Evolutionary conservation across 2,329 filamentous ascomycete genomes (phyloP).

Genomic region (Dendryphion nanum): DNA sequence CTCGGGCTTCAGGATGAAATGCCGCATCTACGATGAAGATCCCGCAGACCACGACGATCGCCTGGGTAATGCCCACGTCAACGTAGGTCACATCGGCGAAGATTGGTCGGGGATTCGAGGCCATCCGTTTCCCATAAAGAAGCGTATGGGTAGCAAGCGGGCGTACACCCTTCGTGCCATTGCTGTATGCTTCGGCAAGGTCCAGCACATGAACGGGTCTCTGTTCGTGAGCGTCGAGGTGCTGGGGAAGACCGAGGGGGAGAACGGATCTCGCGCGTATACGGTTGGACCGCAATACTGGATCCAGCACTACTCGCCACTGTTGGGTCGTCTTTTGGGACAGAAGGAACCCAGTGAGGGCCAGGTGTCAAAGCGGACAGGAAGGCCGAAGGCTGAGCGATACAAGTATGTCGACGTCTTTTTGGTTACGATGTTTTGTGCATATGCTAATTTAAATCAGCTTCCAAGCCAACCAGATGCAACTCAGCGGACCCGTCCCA

Average conservation of each 20-base stretch:
- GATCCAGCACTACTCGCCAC: slow-evolving; percentile 82
- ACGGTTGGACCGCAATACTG: slow-evolving; percentile 75
- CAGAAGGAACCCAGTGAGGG: slow-evolving; percentile 53
- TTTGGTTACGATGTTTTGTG: background rate
- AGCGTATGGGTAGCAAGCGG: slow-evolving; percentile 81
- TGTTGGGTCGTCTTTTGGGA: slow-evolving; percentile 80
- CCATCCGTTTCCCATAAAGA: slow-evolving; percentile 70
- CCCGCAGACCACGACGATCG: slow-evolving; percentile 81
- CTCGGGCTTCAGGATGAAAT: slow-evolving; percentile 79
- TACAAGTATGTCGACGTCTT: slow-evolving; percentile 66
- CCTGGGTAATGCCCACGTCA: slow-evolving; percentile 79
- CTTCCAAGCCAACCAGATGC: slow-evolving; percentile 91
- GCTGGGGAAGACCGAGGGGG: slow-evolving; percentile 68
- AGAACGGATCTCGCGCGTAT: slow-evolving; percentile 68
- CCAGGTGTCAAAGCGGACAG: slow-evolving; percentile 40
- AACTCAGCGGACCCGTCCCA: slow-evolving; percentile 80
- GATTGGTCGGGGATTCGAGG: slow-evolving; percentile 68
- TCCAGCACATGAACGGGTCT: slow-evolving; percentile 66
- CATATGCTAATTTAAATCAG: slow-evolving; percentile 42
- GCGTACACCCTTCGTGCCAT: slow-evolving; percentile 75
- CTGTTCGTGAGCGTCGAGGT: slow-evolving; percentile 73
- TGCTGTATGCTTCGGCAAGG: slow-evolving; percentile 60
- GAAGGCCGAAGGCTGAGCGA: slow-evolving; percentile 55
- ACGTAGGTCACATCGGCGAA: slow-evolving; percentile 59
- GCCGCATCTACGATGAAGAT: slow-evolving; percentile 87